These are phyloP conservation scores for Papilionanthe hybrid DNA, from an alignment of 116 monocot species.

Conservation along the genomic window DNA sequence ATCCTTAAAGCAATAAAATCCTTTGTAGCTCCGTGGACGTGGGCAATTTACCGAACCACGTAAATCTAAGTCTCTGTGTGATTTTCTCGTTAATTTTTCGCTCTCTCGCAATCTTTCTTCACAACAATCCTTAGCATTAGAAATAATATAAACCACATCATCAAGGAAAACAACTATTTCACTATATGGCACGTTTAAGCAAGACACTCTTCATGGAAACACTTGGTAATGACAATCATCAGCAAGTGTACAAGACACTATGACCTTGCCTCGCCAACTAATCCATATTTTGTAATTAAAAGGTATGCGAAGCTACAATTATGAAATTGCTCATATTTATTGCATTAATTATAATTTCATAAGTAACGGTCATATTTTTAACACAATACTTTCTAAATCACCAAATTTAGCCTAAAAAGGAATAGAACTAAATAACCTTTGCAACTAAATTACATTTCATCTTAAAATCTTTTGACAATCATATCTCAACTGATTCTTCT, in stretches of 20 bases:
- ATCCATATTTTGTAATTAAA: not conserved
- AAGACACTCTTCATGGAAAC: not conserved
- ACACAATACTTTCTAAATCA: not conserved
- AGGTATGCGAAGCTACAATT: not conserved
- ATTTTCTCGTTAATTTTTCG: too few relatives aligned
- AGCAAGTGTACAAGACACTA: not conserved
- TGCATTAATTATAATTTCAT: not conserved
- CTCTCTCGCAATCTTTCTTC: too few relatives aligned
- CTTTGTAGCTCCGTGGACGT: too few relatives aligned
- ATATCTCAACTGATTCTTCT: not conserved
- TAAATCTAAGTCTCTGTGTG: too few relatives aligned
- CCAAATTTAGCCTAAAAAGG: not conserved
- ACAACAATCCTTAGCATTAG: not conserved
- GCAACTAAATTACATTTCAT: not conserved
- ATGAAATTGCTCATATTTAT: not conserved
- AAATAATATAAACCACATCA: not conserved
- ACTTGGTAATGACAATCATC: not conserved
- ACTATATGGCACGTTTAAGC: not conserved
- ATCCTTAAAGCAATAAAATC: too few relatives aligned
- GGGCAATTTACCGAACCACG: too few relatives aligned
- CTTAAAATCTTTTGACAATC: too few relatives aligned
- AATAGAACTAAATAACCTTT: not conserved
- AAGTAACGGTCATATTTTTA: not conserved
- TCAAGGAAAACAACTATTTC: not conserved
- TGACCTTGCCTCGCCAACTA: not conserved